These are phyloP conservation scores for Penicillium sp. DNA, from an alignment of 2,329 filamentous ascomycete species.

Conservation along the genomic window DNA sequence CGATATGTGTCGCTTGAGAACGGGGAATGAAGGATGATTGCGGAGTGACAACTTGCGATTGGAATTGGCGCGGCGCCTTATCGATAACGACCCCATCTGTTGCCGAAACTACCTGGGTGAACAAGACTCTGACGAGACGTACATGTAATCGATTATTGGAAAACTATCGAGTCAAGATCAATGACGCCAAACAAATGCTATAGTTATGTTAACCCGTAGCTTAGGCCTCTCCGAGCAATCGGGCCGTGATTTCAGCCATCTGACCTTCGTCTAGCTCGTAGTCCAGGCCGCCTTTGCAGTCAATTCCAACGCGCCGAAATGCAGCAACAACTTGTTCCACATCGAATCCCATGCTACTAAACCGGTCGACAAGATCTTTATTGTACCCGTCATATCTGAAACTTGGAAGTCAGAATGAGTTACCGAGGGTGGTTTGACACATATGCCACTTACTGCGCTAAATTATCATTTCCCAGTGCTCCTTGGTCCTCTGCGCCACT, in stretches of 20 bases:
- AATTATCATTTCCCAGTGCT: conserved; percentile 55
- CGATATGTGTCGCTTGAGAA: too few relatives aligned
- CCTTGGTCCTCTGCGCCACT: conserved; percentile 54
- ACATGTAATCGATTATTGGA: not conserved
- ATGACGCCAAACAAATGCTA: too few relatives aligned
- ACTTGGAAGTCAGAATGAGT: not conserved
- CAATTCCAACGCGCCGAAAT: conserved; percentile 77
- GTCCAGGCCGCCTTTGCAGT: conserved; percentile 71
- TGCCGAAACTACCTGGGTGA: too few relatives aligned
- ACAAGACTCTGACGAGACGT: too few relatives aligned
- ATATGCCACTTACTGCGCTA: conserved; percentile 49
- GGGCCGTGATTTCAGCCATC: conserved; percentile 84
- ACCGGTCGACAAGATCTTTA: conserved; percentile 75
- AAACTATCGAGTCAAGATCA: too few relatives aligned
- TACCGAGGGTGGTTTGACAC: too few relatives aligned
- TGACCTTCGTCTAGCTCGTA: conserved; percentile 87
- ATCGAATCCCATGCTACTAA: conserved; percentile 87
- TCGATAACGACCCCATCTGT: too few relatives aligned
- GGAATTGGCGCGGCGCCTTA: too few relatives aligned
- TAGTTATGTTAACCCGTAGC: not conserved
- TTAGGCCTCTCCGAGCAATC: conserved; percentile 68
- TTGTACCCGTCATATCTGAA: conserved; percentile 82
- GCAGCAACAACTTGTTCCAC: conserved; percentile 81
- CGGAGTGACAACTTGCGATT: too few relatives aligned
- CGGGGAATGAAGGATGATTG: too few relatives aligned